Evolutionary conservation across 139 green algal genomes (phyloP), one percentile per base, ranked within the genome.

Genomic region (Haematococcus lacustris): DNA sequence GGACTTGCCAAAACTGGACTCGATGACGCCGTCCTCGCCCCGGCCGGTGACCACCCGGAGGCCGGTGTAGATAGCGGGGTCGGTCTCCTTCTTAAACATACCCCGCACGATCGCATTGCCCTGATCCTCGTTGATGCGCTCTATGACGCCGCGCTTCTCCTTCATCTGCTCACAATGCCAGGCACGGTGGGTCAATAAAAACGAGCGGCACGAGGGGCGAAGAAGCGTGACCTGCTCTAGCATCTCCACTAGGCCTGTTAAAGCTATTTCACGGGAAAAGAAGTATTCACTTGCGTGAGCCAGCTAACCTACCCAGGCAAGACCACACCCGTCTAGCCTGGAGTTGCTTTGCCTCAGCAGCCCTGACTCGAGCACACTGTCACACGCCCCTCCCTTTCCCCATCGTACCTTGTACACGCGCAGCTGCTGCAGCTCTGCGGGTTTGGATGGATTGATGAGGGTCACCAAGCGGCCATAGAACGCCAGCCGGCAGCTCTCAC

Each of bases 51-150:
- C 70, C 26, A 90, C 88, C 69, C 83, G 71, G 68, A 92, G 86
- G 41, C 87, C 87, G 50, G 83, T 40, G 43, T 98, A 98, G 6
- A 83, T 43, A 0, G 77, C 71, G 30, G 97, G 76, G 73, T 97
- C 91, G 7, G 89, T 97, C 34, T 98, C 94, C 71, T 95, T 96
- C 72, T 97, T 96, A 74, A 98, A 97, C 74, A 98, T 85, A 6
- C 87, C 83, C 34, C 82, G 82, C 70, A 91, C 91, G 32, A 98
- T 85, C 13, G 89, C 91, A 6, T 81, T 91, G 34, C 61, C 62
- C 26, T 84, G 83, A 51, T 93, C 89, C 1, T 84, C 69, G 28
- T 86, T 72, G 13, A 96, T 63, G 1, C 91, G 82, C 70, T 96
- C 87, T 21, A 97, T 86, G 5, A 71, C 51, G 6, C 94, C 94